Evolutionary conservation across 192 early-diverging fungal species (phyloP), one percentile per base, ranked within the genome.

Genomic region (Backusella sp.): DNA sequence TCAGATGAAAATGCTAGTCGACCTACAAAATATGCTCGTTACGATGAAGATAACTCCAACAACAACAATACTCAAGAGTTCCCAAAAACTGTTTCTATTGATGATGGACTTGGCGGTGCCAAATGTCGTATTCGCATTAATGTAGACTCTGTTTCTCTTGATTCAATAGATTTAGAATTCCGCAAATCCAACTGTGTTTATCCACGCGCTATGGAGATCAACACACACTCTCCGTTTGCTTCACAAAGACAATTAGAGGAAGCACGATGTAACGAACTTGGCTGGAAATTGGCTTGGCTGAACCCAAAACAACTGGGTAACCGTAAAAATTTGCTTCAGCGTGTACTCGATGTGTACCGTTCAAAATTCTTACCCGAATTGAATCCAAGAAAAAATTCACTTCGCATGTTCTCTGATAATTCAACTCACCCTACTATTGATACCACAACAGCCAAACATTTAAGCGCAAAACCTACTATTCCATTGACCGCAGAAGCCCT

Each of bases 251-350:
- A 74, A 41, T 79, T 84, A 69, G 78, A 75, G 17, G 90, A 85
- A 78, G 81, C 70, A 46, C 56, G 34, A 59, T 88, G 79, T 70
- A 93, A 86, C 76, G 88, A 90, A 53, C 52, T 92, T 62, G 91
- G 84, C 8, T 93, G 92, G 92, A 88, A 90, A 76, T 76, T 92
- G 69, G 77, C 73, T 21, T 80, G 42, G 79, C 75, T 70, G 42
- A 79, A 66, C 34, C 72, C 59, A 42, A 62, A 70, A 14, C 73
- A 78, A 17, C 44, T 83, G 14, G 80, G 69, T 11, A 80, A 77
- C 56, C 79, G 80, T 28, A 76, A 77, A 35, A 72, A 72, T 32
- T 44, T 83, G 7, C 42, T 83, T 3, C 79, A 83, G 62, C 76
- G 80, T 56, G 76, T 74, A 14, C 59, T 83, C 3, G 82, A 83